Percentiles rank a stretch among this genome's conserved stretches.
These are phyloP conservation scores for Teratosphaeria destructans DNA, from an alignment of 2,329 filamentous ascomycete genomes.

Conservation along the genomic window DNA sequence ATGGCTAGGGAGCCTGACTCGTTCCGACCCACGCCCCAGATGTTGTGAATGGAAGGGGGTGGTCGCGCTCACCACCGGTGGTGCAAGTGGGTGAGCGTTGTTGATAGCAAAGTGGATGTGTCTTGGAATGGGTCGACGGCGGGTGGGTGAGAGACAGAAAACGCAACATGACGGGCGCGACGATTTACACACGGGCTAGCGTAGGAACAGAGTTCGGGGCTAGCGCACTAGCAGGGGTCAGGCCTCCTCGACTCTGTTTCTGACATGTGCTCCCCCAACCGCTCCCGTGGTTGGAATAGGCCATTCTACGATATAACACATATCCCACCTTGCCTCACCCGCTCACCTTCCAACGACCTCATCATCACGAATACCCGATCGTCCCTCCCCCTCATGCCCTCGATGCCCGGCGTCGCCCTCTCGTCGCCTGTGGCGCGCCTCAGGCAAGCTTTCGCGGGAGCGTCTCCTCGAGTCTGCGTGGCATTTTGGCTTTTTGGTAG, in stretches of 20 bases:
- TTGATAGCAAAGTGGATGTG: neutral
- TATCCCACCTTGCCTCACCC: no score
- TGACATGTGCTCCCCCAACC: neutral
- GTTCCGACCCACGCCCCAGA: neutral
- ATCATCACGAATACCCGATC: no score
- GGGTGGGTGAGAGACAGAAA: neutral
- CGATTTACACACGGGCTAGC: neutral
- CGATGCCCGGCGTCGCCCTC: conserved; percentile 47
- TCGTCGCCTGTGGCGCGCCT: conserved; percentile 43
- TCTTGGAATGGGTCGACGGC: neutral
- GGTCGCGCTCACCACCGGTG: no score
- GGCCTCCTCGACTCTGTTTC: neutral
- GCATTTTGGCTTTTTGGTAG: conserved; percentile 94
- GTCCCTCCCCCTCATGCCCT: conserved; percentile 26
- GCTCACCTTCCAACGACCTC: no score
- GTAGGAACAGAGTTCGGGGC: no score
- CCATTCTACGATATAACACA: no score
- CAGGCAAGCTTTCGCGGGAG: conserved; percentile 51
- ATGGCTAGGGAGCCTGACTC: neutral
- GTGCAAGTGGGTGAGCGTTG: no score
- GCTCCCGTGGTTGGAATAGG: no score
- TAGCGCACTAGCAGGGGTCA: neutral
- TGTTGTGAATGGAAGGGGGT: neutral
- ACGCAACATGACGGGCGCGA: neutral
- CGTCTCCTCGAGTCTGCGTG: conserved; percentile 59